Base-by-base conservation (phyloP, 2,329 filamentous ascomycete genomes). In the Aspergillus fumigatus region DNA sequence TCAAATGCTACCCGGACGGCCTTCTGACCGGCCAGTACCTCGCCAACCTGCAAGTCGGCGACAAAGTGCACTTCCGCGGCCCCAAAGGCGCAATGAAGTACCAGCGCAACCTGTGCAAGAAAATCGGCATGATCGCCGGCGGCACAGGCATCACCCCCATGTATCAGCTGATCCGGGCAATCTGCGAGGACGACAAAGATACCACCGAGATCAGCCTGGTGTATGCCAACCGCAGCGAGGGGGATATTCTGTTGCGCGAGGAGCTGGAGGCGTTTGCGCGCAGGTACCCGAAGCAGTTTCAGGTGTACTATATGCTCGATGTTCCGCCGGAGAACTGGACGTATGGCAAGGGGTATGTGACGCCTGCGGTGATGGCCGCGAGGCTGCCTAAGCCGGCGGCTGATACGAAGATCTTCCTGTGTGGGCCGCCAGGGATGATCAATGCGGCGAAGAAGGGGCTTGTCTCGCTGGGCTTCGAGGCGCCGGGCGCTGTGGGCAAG, bases 81-180 rank as follows among this genome's bases (percentile, higher is more conserved):
- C 73, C 73, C 2, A 73, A 73, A 29, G 73, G 73, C 14, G 63
- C 65, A 1, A 73, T 73, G 60, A 59, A 61, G 17, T 75, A 75
- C 50, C 52, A 41, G 8, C 57, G 53, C 0, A 65, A 63, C 7
- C 58, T 73, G 3, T 71, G 70, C 35, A 62, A 63, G 26, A 61
- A 64, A 11, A 67, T 75, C 21, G 72, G 71, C 1, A 73, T 75
- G 71, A 69, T 75, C 19, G 73, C 72, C 2, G 73, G 73, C 40
- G 73, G 73, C 5, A 74, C 72, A 21, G 71, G 70, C 0, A 74
- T 69, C 25, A 74, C 82, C 0, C 82, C 82, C 3, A 82, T 84
- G 80, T 84, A 78, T 65, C 84, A 87, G 65, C 70, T 88, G 4
- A 85, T 87, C 64, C 80, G 83, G 4, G 82, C 83, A 41, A 84